These are phyloP conservation scores for Corymbia calophylla DNA, from an alignment of 441 rosid genomes.

Conservation along the genomic window DNA sequence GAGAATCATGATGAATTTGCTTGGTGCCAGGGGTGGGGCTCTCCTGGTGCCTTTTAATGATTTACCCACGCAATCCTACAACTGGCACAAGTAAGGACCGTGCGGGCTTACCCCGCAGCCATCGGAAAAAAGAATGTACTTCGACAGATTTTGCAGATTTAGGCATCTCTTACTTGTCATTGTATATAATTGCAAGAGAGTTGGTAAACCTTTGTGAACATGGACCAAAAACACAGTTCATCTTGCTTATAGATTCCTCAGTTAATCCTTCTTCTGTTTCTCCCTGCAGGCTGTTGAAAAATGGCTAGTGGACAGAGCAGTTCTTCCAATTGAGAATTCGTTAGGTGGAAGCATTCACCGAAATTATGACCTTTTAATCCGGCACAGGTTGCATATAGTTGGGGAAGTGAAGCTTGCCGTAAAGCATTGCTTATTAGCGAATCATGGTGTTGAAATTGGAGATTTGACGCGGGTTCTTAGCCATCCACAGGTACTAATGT, in stretches of 20 bases:
- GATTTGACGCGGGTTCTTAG: constrained; percentile 85
- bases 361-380: constrained; percentile 88
- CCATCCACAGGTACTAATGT: constrained; percentile 83
- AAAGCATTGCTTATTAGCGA: constrained; percentile 93
- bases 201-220: background rate
- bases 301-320: constrained; percentile 95
- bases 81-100: background rate
- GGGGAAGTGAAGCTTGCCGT: constrained; percentile 94
- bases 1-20: background rate
- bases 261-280: background rate
- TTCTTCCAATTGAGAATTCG: constrained; percentile 91
- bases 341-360: constrained; percentile 96
- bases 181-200: background rate
- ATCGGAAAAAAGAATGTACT: background rate
- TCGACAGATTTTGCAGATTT: background rate
- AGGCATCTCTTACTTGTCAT: background rate
- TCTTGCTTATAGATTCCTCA: background rate
- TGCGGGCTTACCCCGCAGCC: background rate
- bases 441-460: constrained; percentile 70
- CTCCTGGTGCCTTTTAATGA: background rate
- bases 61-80: background rate
- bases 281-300: constrained; percentile 66
- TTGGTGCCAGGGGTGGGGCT: background rate
- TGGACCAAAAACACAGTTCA: background rate
- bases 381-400: constrained; percentile 89